Conservation (phyloP, 1,284 basidiomycete genomes). For the Ceratobasidium sp. region DNA sequence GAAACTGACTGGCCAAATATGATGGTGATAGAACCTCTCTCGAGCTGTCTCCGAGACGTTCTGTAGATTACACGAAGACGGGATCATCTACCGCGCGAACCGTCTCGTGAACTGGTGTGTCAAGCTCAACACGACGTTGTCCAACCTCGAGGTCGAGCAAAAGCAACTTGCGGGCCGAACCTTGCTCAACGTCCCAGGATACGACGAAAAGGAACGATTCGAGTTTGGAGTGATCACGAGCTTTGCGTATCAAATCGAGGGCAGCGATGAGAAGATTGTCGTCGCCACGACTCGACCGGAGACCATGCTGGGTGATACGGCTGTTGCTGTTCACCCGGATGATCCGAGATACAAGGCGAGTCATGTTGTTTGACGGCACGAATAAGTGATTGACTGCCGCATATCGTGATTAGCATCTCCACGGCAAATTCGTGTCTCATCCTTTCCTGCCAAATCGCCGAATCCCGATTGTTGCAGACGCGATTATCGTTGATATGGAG, state of each 20-base stretch:
- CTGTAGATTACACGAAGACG: conserved; percentile 90
- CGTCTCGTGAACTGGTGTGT: conserved; percentile 99
- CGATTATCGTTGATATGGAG: conserved; percentile 88
- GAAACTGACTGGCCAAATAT: no score
- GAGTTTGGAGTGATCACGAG: conserved; percentile 97
- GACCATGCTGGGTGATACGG: conserved; percentile 98
- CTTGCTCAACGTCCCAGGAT: conserved; percentile 90
- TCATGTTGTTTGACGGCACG: no score
- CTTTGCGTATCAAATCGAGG: conserved; percentile 92
- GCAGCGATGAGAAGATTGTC: conserved; percentile 89
- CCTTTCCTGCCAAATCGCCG: conserved; percentile 85
- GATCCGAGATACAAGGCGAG: conserved; percentile 88
- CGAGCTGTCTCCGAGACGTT: conserved; percentile 94
- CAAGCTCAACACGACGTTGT: conserved; percentile 93
- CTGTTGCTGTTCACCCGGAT: conserved; percentile 94
- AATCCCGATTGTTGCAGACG: conserved; percentile 89
- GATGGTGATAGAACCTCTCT: conserved; percentile 72
- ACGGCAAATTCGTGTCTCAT: conserved; percentile 91
- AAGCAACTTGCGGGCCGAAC: conserved; percentile 91
- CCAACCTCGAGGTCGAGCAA: conserved; percentile 97
- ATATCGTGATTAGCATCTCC: conserved; percentile 89
- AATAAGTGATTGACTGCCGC: no score
- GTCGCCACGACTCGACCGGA: conserved; percentile 98
- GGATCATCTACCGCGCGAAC: conserved; percentile 95
- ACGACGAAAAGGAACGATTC: conserved; percentile 92